These are phyloP conservation scores for Cutaneotrichosporon sp. DNA, from an alignment of 1,284 basidiomycete species.

Conservation along the genomic window DNA sequence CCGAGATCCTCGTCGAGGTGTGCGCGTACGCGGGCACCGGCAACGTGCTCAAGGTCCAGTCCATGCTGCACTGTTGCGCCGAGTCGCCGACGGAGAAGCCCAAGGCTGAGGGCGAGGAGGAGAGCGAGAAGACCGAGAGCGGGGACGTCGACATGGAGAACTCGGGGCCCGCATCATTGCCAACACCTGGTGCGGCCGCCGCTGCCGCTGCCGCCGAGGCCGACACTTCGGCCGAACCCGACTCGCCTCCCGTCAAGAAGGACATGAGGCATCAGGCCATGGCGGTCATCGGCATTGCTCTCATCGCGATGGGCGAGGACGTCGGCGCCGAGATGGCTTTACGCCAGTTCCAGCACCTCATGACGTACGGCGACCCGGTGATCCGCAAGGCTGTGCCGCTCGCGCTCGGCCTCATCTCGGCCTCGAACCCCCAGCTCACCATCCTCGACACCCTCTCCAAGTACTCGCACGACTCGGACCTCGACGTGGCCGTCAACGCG, in stretches of 20 bases:
- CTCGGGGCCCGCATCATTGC: conserved; percentile 10
- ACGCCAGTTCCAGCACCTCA: conserved; percentile 92
- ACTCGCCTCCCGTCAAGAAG: conserved; percentile 61
- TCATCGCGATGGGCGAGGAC: conserved; percentile 98
- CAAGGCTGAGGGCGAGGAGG: conserved; percentile 33
- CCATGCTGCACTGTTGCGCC: conserved; percentile 89
- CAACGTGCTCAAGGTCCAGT: conserved; percentile 92
- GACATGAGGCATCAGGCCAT: conserved; percentile 90
- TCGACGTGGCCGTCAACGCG: conserved; percentile 92
- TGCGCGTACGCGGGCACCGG: conserved; percentile 95
- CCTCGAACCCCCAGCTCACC: conserved; percentile 93
- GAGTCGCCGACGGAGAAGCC: conserved; percentile 57
- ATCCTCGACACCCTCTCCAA: conserved; percentile 99
- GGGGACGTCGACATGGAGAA: conserved; percentile 36
- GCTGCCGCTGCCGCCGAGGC: conserved; percentile 19
- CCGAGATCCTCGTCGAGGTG: conserved; percentile 89
- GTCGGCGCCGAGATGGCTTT: conserved; percentile 96
- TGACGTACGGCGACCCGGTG: conserved; percentile 96
- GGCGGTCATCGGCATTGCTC: conserved; percentile 88
- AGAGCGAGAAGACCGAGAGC: conserved; percentile 17
- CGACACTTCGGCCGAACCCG: conserved; percentile 34
- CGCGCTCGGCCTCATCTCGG: conserved; percentile 89
- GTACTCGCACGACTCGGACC: conserved; percentile 98
- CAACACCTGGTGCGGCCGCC: conserved; percentile 18
- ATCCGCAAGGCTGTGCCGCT: conserved; percentile 95